phyloP scores from a whole-genome alignment of 352 stramenopile species.

The Phytophthora pini region DNA sequence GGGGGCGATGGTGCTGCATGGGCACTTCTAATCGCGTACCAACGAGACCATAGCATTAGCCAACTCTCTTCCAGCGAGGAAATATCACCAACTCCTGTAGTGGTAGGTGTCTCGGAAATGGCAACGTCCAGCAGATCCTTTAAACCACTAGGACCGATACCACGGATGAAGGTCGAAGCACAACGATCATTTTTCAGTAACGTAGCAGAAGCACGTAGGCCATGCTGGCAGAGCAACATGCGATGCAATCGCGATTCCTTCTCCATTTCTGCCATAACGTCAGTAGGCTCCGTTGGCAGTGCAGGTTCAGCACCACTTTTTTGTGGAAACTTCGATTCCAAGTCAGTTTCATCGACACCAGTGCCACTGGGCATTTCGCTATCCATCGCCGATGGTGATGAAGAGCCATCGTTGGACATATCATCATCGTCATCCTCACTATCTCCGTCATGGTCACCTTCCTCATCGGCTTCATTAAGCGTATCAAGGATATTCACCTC shows the following conservation, averaged over 20 bases:
- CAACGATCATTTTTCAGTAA: constrained; percentile 76
- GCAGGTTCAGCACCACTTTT: constrained; percentile 20
- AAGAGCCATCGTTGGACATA: constrained; percentile 88
- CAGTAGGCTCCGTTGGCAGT: constrained; percentile 46
- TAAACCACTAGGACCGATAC: constrained; percentile 55
- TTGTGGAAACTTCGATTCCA: constrained; percentile 46
- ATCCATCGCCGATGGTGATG: constrained; percentile 77
- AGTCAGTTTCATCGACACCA: constrained; percentile 65
- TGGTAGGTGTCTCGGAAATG: constrained; percentile 77
- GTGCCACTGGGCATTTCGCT: constrained; percentile 61
- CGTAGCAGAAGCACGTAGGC: constrained; percentile 69
- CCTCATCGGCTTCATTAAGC: constrained; percentile 41
- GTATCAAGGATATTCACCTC: constrained; percentile 59
- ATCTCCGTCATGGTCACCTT: constrained; percentile 51
- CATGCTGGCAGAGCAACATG: constrained; percentile 84
- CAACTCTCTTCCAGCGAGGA: constrained; percentile 82
- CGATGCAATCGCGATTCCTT: constrained; percentile 78
- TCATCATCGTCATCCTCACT: constrained; percentile 88
- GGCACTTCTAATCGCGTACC: constrained; percentile 65
- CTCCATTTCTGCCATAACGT: constrained; percentile 73
- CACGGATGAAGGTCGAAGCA: constrained; percentile 70
- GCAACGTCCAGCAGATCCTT: constrained; percentile 74
- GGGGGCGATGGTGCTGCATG: constrained; percentile 46
- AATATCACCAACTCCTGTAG: constrained; percentile 71
- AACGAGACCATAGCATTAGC: constrained; percentile 81